Base-by-base conservation (phyloP, 2,329 filamentous ascomycete species). In the Ceratocystis alfenasii region DNA sequence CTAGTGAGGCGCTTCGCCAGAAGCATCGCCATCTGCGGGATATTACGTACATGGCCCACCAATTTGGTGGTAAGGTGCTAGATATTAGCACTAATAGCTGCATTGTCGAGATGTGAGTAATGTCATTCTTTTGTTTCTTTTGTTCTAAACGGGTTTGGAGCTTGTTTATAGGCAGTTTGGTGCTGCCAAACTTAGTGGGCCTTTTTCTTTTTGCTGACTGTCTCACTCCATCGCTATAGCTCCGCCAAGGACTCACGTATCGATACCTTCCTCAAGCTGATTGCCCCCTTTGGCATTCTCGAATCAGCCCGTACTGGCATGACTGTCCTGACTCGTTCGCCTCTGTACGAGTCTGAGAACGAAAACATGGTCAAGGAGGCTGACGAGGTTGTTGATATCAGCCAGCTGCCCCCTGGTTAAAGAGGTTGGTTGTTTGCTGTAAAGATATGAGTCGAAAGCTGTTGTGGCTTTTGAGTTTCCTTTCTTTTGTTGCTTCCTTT, bases 11-110 rank as follows among this genome's bases (percentile, higher is more conserved):
- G 17, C 79, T 99, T 73, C 85, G 94, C 74, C 89, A 96, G 77
- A 99, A 99, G 81, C 92, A 97, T 75, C 90, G 97, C 80, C 94
- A 99, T 80, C 78, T 99, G 71, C 90, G 93, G 79, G 91, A 89
- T 66, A 96, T 99, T 73, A 99, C 94, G 66, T 94, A 95, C 77
- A 86, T 99, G 74, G 87, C 93, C 20, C 94, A 99, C 78, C 94
- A 99, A 74, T 99, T 99, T 72, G 92, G 92, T 66, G 94, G 94
- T 70, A 99, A 99, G 79, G 89, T 99, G 30, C 77, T 99, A 72
- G 94, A 99, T 76, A 97, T 99, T 72, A 96, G 91, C 80, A 96
- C 90, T 64, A 96, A 90, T 78, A 97, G 95, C 79, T 97, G 94
- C 78, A 97, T 97, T 75, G 92, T 99, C 68, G 94, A 99, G 78